Evolutionary conservation across 2,329 filamentous ascomycete species (phyloP).

Genomic region (Cladosporium sp.): DNA sequence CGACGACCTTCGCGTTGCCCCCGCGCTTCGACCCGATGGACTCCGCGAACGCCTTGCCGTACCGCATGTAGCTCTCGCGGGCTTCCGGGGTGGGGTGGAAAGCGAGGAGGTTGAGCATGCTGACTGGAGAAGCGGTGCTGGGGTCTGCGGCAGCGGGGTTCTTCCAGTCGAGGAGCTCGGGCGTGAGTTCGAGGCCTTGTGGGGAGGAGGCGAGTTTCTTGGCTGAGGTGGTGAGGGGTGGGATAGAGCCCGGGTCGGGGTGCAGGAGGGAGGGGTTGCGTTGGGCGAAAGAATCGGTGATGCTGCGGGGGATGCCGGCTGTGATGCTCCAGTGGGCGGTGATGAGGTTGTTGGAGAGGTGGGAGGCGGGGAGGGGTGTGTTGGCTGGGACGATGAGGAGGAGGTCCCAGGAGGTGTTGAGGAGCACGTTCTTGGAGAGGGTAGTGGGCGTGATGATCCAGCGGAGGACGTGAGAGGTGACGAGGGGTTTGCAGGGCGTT

Average conservation of each 20-base stretch:
- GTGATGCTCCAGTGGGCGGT: constrained; percentile 27
- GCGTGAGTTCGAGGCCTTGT: constrained; percentile 51
- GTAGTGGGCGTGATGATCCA: constrained; percentile 46
- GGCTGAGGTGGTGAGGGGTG: constrained; percentile 31
- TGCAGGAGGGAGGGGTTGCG: constrained; percentile 37
- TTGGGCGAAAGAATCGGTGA: constrained; percentile 25
- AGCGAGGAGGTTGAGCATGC: constrained; percentile 58
- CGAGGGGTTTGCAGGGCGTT: constrained; percentile 34
- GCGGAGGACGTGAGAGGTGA: constrained; percentile 38
- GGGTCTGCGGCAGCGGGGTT: constrained; percentile 15
- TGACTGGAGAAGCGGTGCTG: constrained; percentile 39
- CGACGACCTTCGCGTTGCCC: constrained; percentile 56
- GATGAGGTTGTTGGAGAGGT: constrained; percentile 21
- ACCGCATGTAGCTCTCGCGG: constrained; percentile 50
- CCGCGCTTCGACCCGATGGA: constrained; percentile 48
- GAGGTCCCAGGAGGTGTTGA: constrained; percentile 43
- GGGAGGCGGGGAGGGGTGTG: constrained; percentile 20
- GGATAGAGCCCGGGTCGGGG: constrained; percentile 24
- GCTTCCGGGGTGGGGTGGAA: constrained; percentile 45
- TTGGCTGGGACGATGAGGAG: constrained; percentile 38
- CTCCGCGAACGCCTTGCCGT: constrained; percentile 49
- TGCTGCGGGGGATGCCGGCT: constrained; percentile 39
- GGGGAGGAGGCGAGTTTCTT: constrained; percentile 31
- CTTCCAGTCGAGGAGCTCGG: constrained; percentile 48
- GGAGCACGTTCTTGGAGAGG: constrained; percentile 37